Base-by-base conservation (phyloP, 768 basidiomycete species). In the Mycena rosella region DNA sequence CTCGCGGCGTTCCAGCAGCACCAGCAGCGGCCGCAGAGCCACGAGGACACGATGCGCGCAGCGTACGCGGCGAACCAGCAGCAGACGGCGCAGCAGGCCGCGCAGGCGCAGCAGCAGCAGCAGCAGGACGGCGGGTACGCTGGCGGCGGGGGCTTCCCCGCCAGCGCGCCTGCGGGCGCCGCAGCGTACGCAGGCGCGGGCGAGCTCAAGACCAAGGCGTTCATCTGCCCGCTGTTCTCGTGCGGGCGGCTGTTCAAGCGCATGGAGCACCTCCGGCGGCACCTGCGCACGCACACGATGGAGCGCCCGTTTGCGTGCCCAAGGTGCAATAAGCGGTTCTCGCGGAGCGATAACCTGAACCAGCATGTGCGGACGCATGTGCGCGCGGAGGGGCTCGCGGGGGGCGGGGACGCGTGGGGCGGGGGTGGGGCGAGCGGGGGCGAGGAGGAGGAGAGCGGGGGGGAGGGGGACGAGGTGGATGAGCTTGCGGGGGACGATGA, bases 231-330 rank as follows among this genome's bases (percentile, higher is more conserved):
- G 22, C 84, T 95, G 2, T 90, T 88, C 77, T 92, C 93, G 17
- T 98, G 96, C 74, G 89, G 92, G 4, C 84, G 92, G 68, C 81
- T 92, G 71, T 97, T 96, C 88, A 96, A 95, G 84, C 89, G 96
- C 14, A 91, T 92, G 87, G 96, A 97, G 75, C 95, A 97, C 75
- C 86, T 96, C 71, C 93, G 94, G 79, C 81, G 95, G 48, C 96
- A 97, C 77, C 79, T 96, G 32, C 86, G 94, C 65, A 95, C 95
- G 11, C 96, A 97, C 76, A 96, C 95, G 29, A 87, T 94, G 87
- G 95, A 96, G 78, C 83, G 91, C 42, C 95, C 96, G 0, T 96
- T 89, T 78, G 83, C 84, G 60, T 96, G 96, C 75, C 81, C 85
- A 48, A 80, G 83, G 27, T 97, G 96, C 77, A 82, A 84, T 74